Percentiles rank a stretch among this genome's conserved stretches.
Conservation (phyloP, 73 alveolate species). For the Tetrahymena malaccensis region DNA sequence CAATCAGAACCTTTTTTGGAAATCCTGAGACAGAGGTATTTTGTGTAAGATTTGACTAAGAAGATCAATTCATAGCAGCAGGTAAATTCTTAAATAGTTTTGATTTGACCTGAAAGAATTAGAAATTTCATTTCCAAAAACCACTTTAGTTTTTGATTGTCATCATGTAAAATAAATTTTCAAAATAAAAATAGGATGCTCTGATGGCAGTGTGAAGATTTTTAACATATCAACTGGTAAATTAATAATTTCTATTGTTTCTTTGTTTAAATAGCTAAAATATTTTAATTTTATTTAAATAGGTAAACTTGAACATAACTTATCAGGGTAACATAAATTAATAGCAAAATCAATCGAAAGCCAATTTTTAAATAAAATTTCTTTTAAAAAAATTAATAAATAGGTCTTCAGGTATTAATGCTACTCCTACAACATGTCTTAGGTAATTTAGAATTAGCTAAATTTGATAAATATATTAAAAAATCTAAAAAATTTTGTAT, state of each 20-base stretch:
- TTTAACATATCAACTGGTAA: constrained; percentile 61
- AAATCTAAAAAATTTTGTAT: not conserved
- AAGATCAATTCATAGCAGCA: constrained; percentile 69
- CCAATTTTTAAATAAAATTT: not conserved
- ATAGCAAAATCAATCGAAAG: not conserved
- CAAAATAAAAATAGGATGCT: constrained; percentile 13
- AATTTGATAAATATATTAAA: not conserved
- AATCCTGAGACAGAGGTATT: constrained; percentile 45
- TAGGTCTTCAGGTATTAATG: not conserved
- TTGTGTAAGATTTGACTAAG: constrained; percentile 72
- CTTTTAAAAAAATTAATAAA: not conserved
- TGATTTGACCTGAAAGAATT: not conserved
- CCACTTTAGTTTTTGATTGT: not conserved
- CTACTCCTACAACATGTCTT: not conserved
- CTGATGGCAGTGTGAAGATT: constrained; percentile 60
- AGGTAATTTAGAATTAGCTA: not conserved
- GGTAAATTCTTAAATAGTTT: constrained; percentile 3
- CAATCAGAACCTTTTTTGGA: constrained; percentile 9
- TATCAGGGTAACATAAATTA: not conserved
- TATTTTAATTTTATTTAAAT: not conserved
- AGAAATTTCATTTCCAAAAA: not conserved
- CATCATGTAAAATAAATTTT: not conserved
- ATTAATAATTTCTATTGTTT: not conserved
- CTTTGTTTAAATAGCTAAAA: not conserved
- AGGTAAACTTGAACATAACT: not conserved